Percentiles rank a stretch among this genome's conserved stretches.
Conservation (phyloP, 2,329 filamentous ascomycete species). For the Alternaria tenuissima region DNA sequence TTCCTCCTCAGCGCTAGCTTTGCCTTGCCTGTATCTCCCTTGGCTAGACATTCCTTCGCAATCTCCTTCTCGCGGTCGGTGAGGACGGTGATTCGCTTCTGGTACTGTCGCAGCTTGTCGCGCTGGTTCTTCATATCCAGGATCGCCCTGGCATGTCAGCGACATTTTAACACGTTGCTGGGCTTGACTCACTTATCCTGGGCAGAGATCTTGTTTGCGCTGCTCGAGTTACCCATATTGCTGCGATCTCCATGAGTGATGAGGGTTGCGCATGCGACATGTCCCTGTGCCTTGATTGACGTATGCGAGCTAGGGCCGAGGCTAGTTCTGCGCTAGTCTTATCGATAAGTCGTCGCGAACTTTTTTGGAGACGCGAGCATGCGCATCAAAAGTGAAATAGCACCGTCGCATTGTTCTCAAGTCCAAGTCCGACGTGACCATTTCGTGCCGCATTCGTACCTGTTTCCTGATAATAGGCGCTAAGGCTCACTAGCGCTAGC, state of each 20-base stretch:
- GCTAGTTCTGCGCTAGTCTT: constrained; percentile 28
- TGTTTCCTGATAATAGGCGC: neutral
- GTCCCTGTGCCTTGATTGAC: constrained; percentile 36
- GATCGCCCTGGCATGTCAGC: constrained; percentile 73
- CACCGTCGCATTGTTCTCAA: neutral
- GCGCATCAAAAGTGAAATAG: neutral
- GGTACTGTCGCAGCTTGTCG: constrained; percentile 96
- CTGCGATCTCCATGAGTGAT: constrained; percentile 34
- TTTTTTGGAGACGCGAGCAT: constrained; percentile 30
- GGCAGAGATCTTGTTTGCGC: constrained; percentile 71
- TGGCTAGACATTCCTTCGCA: constrained; percentile 80
- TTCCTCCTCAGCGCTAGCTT: constrained; percentile 89
- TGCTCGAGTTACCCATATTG: constrained; percentile 71
- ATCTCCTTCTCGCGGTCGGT: constrained; percentile 88
- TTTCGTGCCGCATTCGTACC: neutral
- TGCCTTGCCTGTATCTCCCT: constrained; percentile 81
- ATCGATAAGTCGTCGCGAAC: constrained; percentile 43
- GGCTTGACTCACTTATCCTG: constrained; percentile 79
- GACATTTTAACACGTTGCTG: neutral
- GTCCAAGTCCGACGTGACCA: neutral
- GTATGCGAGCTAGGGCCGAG: constrained; percentile 23
- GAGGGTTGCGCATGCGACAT: constrained; percentile 23
- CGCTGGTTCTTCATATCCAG: constrained; percentile 97
- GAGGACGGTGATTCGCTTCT: constrained; percentile 84
- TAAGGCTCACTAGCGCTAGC: neutral